phyloP scores from a whole-genome alignment of 2,329 filamentous ascomycete species.

The Stemphylium lycopersici region DNA sequence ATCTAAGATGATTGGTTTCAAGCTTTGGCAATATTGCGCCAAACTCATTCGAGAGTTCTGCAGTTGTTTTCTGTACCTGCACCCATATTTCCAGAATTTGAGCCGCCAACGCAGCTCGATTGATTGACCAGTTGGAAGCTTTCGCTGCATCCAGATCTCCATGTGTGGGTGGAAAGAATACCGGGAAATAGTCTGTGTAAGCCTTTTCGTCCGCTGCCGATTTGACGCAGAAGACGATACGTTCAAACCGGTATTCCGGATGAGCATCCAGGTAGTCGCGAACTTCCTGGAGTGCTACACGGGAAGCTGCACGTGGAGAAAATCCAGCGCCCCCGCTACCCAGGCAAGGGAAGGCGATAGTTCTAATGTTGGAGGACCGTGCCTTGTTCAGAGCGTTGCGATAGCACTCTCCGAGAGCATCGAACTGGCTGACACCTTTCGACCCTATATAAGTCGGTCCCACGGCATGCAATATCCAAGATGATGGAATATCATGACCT shows the following conservation, averaged over 20 bases:
- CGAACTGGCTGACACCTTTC: constrained; percentile 31
- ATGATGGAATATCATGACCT: constrained; percentile 37
- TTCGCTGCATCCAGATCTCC: constrained; percentile 33
- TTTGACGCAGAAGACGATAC: constrained; percentile 41
- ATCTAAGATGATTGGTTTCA: constrained; percentile 15
- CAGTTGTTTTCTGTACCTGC: constrained; percentile 23
- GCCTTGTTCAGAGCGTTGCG: constrained; percentile 34
- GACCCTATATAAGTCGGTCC: constrained; percentile 30
- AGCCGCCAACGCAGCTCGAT: constrained; percentile 16
- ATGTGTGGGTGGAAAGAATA: constrained; percentile 43
- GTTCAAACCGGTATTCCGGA: constrained; percentile 27
- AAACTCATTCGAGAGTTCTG: constrained; percentile 22
- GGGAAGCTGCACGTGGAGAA: constrained; percentile 38
- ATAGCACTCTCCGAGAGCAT: constrained; percentile 42
- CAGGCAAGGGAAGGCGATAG: constrained; percentile 44
- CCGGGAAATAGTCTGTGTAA: constrained; percentile 38
- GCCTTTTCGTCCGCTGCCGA: constrained; percentile 33
- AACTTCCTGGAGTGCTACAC: constrained; percentile 41
- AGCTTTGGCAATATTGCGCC: constrained; percentile 22
- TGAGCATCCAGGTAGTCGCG: constrained; percentile 41
- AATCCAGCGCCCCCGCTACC: constrained; percentile 41
- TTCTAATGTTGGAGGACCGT: constrained; percentile 28
- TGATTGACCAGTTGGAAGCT: constrained; percentile 11
- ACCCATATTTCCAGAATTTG: constrained; percentile 27
- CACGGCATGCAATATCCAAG: constrained; percentile 41